A percentile compares a stretch with the other conserved stretches of the same genome.
Conservation (phyloP, 2,329 filamentous ascomycete species). For the Xylaria arbuscula region DNA sequence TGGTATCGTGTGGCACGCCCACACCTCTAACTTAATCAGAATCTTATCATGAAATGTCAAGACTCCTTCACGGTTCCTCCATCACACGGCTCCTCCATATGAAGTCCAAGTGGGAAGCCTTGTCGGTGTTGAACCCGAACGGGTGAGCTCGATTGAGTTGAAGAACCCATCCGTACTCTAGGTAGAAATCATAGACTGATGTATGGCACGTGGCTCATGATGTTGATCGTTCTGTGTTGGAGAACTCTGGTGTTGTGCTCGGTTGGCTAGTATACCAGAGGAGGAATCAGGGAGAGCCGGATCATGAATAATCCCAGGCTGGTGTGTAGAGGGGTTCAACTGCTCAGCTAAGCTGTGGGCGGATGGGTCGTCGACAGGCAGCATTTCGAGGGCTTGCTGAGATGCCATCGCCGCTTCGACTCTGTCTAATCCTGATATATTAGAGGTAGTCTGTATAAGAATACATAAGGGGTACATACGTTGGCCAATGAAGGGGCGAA, state of each 20-base stretch:
- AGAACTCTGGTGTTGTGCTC: not conserved
- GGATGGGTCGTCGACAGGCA: not conserved
- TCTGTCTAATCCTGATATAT: not conserved
- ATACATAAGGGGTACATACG: not conserved
- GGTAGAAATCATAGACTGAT: not conserved
- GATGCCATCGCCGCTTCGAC: not conserved
- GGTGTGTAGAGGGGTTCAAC: not conserved
- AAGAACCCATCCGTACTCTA: not conserved
- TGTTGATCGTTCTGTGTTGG: not conserved
- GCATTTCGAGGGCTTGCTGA: not conserved
- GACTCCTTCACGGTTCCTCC: not conserved
- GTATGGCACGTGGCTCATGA: not conserved
- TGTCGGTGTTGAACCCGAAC: not conserved
- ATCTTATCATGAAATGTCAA: not conserved
- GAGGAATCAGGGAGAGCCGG: not conserved
- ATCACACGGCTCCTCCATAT: not conserved
- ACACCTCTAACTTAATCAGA: not conserved
- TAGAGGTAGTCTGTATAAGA: not conserved
- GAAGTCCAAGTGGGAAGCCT: not conserved
- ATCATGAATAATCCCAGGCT: not conserved
- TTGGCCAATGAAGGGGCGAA: not conserved
- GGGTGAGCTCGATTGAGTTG: not conserved
- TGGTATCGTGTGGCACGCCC: not conserved
- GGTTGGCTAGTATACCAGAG: not conserved
- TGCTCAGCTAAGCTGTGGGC: not conserved